A percentile compares a stretch with the other conserved stretches of the same genome.
Evolutionary conservation across 345 rosid genomes (phyloP).

Genomic region (Corymbia maculata): DNA sequence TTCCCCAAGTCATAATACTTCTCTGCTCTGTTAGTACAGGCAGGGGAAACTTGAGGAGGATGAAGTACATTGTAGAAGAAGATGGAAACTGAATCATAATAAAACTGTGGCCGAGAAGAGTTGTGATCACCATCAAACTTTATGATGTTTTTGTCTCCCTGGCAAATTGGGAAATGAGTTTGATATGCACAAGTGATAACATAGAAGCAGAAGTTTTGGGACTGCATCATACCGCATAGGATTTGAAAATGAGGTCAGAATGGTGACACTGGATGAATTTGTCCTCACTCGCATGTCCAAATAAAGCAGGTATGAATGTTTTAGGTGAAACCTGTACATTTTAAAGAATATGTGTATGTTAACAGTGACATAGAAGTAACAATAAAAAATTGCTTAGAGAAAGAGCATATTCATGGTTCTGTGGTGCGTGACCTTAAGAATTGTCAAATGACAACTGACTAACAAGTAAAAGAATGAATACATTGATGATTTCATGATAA

Average conservation of each 20-base stretch:
- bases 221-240: slow-evolving; percentile 47
- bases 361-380: neutral
- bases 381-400: neutral
- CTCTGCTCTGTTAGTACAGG: slow-evolving; percentile 55
- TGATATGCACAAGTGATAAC: neutral
- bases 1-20: slow-evolving; percentile 72
- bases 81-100: slow-evolving; percentile 85
- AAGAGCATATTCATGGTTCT: neutral
- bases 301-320: slow-evolving; percentile 87
- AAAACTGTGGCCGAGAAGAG: slow-evolving; percentile 85
- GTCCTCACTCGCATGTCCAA: slow-evolving; percentile 90
- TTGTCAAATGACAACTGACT: neutral
- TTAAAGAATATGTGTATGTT: neutral
- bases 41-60: slow-evolving; percentile 62
- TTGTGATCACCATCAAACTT: slow-evolving; percentile 96
- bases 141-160: slow-evolving; percentile 96
- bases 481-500: neutral
- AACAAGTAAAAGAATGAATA: neutral
- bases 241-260: slow-evolving; percentile 64
- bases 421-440: neutral
- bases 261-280: slow-evolving; percentile 89
- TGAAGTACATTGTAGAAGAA: slow-evolving; percentile 86
- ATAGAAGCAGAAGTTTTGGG: neutral
- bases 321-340: slow-evolving; percentile 64
- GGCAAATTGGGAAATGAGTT: neutral